A percentile compares a stretch with the other conserved stretches of the same genome.
Evolutionary conservation across 2,329 filamentous ascomycete species (phyloP).

Genomic region (Beauveria pseudobassiana): DNA sequence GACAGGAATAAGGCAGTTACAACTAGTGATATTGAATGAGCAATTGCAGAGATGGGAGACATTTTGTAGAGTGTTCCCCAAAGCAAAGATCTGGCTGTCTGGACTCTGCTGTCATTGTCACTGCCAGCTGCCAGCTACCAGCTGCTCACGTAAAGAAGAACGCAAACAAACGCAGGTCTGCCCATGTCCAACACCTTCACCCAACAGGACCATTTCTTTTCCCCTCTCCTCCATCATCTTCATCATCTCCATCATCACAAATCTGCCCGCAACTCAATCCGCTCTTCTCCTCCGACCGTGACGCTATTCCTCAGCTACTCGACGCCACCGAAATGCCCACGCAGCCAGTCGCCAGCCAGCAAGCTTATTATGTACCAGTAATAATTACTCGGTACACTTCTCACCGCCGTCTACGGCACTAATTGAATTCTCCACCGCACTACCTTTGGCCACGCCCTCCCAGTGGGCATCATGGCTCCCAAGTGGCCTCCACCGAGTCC

Average conservation of each 20-base stretch:
- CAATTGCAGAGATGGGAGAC: background rate
- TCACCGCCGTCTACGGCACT: too few relatives aligned
- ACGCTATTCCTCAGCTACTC: background rate
- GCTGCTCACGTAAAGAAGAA: background rate
- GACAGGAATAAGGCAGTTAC: background rate
- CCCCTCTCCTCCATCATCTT: background rate
- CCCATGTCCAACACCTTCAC: background rate
- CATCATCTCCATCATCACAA: background rate
- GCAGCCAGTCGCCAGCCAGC: background rate
- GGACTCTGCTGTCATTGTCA: background rate
- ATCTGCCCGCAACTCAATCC: background rate
- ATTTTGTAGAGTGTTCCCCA: background rate
- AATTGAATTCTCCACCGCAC: background rate
- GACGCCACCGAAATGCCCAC: conserved; percentile 3
- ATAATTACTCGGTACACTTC: too few relatives aligned
- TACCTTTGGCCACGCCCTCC: background rate
- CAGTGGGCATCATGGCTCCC: background rate
- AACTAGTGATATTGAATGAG: background rate
- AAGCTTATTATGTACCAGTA: too few relatives aligned
- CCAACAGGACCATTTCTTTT: background rate
- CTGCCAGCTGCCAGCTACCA: background rate
- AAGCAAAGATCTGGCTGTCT: background rate
- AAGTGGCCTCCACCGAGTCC: background rate
- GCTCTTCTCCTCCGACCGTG: background rate
- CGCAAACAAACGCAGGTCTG: background rate